phyloP scores from a whole-genome alignment of 1,139 yeast species.

The Candida pseudoviswanathii region DNA sequence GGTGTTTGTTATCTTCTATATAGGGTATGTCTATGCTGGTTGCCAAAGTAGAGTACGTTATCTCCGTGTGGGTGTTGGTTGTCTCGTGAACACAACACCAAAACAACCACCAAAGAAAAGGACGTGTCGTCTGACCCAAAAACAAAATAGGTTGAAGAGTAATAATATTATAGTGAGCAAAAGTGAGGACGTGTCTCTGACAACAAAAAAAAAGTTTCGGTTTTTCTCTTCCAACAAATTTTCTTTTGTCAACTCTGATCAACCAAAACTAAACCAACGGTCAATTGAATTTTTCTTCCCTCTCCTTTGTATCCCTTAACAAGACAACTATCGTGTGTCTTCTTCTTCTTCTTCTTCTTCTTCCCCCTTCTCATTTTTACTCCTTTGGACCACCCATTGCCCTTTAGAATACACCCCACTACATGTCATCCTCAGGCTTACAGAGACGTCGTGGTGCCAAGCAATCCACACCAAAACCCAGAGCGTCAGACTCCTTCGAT shows the following conservation, averaged over 20 bases:
- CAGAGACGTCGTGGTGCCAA: slow-evolving; percentile 53
- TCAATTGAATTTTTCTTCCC: neutral
- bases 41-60: neutral
- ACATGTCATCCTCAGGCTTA: slow-evolving; percentile 41
- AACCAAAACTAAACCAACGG: neutral
- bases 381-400: neutral
- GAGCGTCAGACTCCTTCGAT: slow-evolving; percentile 13
- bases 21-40: no score
- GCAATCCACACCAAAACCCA: slow-evolving; percentile 16
- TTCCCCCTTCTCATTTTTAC: neutral
- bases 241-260: neutral
- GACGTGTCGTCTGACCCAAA: neutral
- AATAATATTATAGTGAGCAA: neutral
- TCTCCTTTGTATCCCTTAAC: neutral
- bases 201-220: neutral
- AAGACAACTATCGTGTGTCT: neutral
- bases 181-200: neutral
- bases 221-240: neutral
- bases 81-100: neutral
- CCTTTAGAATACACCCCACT: neutral
- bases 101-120: neutral
- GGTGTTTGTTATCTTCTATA: no score
- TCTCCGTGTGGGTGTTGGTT: neutral
- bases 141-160: neutral
- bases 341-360: neutral